Evolutionary conservation across 805 yeast species (phyloP).

Genomic region (Suhomyces canberraensis): DNA sequence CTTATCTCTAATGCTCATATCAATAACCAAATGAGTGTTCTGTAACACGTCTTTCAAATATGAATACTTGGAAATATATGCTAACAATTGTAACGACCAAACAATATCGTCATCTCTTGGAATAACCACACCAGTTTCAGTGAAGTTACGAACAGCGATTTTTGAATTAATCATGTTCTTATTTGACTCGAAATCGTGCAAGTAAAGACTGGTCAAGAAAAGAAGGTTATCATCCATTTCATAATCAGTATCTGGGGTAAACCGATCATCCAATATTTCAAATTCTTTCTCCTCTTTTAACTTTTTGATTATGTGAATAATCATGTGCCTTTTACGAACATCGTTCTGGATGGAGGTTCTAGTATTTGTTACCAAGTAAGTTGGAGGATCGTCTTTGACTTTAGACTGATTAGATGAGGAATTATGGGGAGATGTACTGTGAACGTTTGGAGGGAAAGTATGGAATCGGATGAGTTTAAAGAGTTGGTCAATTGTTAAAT

Average conservation of each 20-base stretch:
- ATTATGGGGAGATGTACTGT: slow-evolving; percentile 1
- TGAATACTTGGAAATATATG: slow-evolving; percentile 90
- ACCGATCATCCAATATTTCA: slow-evolving; percentile 31
- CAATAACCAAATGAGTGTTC: slow-evolving; percentile 69
- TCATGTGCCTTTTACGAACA: slow-evolving; percentile 34
- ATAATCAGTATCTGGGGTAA: slow-evolving; percentile 29
- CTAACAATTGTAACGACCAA: slow-evolving; percentile 88
- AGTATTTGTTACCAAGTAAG: slow-evolving; percentile 4
- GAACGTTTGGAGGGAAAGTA: background rate
- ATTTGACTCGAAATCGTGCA: slow-evolving; percentile 33
- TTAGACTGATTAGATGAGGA: background rate
- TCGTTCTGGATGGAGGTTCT: slow-evolving; percentile 24
- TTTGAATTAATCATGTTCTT: slow-evolving; percentile 25
- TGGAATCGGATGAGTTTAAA: slow-evolving; percentile 33
- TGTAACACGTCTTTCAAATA: slow-evolving; percentile 71
- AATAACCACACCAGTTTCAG: slow-evolving; percentile 66
- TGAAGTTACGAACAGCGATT: slow-evolving; percentile 36
- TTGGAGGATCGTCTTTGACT: slow-evolving; percentile 1
- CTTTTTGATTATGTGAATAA: slow-evolving; percentile 34
- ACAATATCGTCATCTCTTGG: slow-evolving; percentile 92
- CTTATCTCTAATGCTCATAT: slow-evolving; percentile 48
- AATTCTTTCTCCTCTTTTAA: slow-evolving; percentile 34
- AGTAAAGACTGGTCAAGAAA: slow-evolving; percentile 38
- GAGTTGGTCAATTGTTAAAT: slow-evolving; percentile 33
- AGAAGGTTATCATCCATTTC: slow-evolving; percentile 43